Percentiles rank a stretch among this genome's conserved stretches.
These are phyloP conservation scores for Dianthus caryophyllus DNA, from an alignment of 148 eudicot genomes.

Conservation along the genomic window DNA sequence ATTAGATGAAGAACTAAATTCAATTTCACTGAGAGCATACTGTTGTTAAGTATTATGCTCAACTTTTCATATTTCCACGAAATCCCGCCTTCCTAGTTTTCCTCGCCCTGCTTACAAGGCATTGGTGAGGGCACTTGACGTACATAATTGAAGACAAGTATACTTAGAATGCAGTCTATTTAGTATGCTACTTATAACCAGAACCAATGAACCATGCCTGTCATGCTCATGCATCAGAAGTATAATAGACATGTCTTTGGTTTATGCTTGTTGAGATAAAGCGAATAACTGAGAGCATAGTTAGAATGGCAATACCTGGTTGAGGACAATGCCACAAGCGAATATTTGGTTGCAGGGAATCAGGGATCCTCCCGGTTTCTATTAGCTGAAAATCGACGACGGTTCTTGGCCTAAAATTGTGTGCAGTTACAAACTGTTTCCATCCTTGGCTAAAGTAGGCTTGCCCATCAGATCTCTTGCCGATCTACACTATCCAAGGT, in stretches of 20 bases:
- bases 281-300: background rate
- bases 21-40: too few relatives aligned
- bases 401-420: constrained; percentile 1
- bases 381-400: constrained; percentile 11
- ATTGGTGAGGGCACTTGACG: too few relatives aligned
- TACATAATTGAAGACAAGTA: too few relatives aligned
- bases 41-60: too few relatives aligned
- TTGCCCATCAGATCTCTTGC: constrained; percentile 8
- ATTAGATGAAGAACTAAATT: too few relatives aligned
- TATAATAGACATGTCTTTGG: background rate
- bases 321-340: background rate
- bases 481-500: constrained; percentile 6
- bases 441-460: constrained; percentile 4
- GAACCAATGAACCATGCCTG: too few relatives aligned
- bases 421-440: constrained; percentile 8
- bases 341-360: background rate
- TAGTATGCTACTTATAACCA: too few relatives aligned
- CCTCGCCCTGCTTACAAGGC: constrained; percentile 1
- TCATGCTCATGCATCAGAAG: too few relatives aligned
- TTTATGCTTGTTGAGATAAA: background rate
- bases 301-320: background rate
- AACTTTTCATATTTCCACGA: background rate
- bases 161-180: too few relatives aligned
- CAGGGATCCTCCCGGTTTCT: constrained; percentile 5
- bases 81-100: background rate